Percentiles rank a stretch among this genome's conserved stretches.
Conservation (phyloP, 164 flowering plant species). For the Vitis cinerea region DNA sequence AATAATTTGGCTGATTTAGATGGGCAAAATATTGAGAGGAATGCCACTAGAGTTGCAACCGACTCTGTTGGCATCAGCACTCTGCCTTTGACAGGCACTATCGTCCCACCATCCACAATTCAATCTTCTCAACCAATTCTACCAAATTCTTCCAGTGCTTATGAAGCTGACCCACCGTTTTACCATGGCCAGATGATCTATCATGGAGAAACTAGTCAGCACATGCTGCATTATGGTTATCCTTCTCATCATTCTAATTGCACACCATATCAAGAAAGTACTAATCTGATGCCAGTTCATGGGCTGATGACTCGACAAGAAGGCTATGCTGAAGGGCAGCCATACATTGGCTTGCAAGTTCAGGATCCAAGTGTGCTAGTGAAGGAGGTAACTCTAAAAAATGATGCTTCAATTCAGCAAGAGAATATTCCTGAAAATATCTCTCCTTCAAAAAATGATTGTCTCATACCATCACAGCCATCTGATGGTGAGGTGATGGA, state of each 20-base stretch:
- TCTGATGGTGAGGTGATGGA: constrained; percentile 12
- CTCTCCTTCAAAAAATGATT: constrained; percentile 6
- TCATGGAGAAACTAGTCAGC: constrained; percentile 15
- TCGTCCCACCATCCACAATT: constrained; percentile 17
- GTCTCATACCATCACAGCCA: constrained; percentile 10
- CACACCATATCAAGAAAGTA: constrained; percentile 11
- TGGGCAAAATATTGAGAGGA: constrained; percentile 19
- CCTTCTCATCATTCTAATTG: constrained; percentile 6
- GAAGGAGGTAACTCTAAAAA: constrained; percentile 16
- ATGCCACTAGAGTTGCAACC: constrained; percentile 14
- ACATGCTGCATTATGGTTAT: constrained; percentile 16
- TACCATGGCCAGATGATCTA: constrained; percentile 22
- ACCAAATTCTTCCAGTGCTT: constrained; percentile 18
- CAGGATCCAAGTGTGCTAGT: constrained; percentile 11
- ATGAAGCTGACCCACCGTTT: constrained; percentile 19
- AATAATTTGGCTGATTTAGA: constrained; percentile 23
- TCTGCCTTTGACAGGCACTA: constrained; percentile 10
- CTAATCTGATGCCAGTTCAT: constrained; percentile 9
- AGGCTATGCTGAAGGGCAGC: constrained; percentile 17
- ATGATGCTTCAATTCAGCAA: constrained; percentile 20
- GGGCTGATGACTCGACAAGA: constrained; percentile 18
- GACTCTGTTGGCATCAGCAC: constrained; percentile 13
- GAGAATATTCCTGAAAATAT: constrained; percentile 17
- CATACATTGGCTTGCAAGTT: constrained; percentile 6
- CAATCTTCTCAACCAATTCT: constrained; percentile 17